Percentiles rank a stretch among this genome's conserved stretches.
Evolutionary conservation across 202 grass and related monocot species (phyloP).

Genomic region (Musa balbisiana): DNA sequence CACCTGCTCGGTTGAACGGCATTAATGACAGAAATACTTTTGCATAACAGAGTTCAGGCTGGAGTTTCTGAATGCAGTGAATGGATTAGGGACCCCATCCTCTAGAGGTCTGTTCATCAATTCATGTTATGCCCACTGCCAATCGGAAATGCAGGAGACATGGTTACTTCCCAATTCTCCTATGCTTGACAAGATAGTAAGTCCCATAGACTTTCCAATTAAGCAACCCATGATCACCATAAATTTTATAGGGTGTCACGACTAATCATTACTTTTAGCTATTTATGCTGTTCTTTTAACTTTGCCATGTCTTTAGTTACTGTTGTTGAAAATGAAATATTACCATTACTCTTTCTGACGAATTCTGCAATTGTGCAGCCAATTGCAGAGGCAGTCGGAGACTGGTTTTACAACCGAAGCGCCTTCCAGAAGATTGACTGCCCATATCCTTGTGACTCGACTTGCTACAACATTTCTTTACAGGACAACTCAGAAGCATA

Average conservation of each 20-base stretch:
- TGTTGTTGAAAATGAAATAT: no score
- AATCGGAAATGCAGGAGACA: slow-evolving; percentile 70
- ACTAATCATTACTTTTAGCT: no score
- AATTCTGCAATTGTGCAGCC: slow-evolving; percentile 32
- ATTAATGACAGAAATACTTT: not conserved
- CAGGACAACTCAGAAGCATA: no score
- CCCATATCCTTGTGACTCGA: slow-evolving; percentile 72
- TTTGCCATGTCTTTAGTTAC: no score
- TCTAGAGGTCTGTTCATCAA: slow-evolving; percentile 77
- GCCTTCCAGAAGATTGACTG: slow-evolving; percentile 48
- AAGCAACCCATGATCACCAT: no score
- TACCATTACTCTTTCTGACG: no score
- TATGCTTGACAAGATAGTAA: slow-evolving; percentile 58
- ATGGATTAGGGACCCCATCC: slow-evolving; percentile 28
- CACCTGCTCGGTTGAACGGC: not conserved
- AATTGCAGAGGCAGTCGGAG: slow-evolving; percentile 73
- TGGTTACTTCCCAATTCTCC: slow-evolving; percentile 55
- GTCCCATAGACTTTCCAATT: not conserved
- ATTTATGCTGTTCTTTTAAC: no score
- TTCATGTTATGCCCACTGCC: slow-evolving; percentile 83
- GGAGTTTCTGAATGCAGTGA: slow-evolving; percentile 57
- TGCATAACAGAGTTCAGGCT: slow-evolving; percentile 51
- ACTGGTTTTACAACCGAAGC: slow-evolving; percentile 56
- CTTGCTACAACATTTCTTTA: slow-evolving; percentile 30
- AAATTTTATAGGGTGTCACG: no score